Evolutionary conservation across 495 filamentous ascomycete genomes (phyloP), one percentile per base, ranked within the genome.

Genomic region (Penicillium samsonianum): DNA sequence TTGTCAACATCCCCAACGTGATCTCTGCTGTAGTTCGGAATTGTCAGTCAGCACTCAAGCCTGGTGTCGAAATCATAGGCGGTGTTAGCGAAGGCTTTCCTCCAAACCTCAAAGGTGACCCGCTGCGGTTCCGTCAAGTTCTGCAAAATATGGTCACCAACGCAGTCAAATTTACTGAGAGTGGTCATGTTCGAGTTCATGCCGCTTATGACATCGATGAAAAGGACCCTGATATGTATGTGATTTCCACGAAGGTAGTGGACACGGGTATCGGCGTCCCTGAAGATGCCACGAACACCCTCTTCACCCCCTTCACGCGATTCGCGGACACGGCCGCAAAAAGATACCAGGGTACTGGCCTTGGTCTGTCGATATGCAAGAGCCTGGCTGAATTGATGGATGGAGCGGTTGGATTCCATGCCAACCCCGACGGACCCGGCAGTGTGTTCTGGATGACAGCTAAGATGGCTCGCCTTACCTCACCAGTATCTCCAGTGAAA

Each of bases 261-360:
- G 92, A 96, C 59, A 86, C 89, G 3, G 92, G 92, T 0, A 94
- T 96, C 45, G 91, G 91, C 3, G 91, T 95, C 11, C 86, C 89
- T 43, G 87, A 92, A 37, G 83, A 86, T 50, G 87, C 91, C 0
- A 73, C 82, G 16, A 84, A 83, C 60, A 82, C 81, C 16, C 78
- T 96, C 2, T 96, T 96, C 76, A 88, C 88, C 38, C 91, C 91
- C 1, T 96, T 95, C 63, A 88, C 85, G 43, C 90, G 94, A 67
- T 90, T 90, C 23, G 92, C 94, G 61, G 80, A 90, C 20, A 90
- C 88, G 3, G 89, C 87, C 5, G 86, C 85, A 10, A 80, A 87
- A 41, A 80, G 81, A 28, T 94, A 90, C 68, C 90, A 90, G 23
- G 91, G 91, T 3, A 95, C 90, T 5, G 90, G 90, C 2, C 70